Evolutionary conservation across 192 early-diverging fungal species (phyloP).

Genomic region (Backusella tarrabulga): DNA sequence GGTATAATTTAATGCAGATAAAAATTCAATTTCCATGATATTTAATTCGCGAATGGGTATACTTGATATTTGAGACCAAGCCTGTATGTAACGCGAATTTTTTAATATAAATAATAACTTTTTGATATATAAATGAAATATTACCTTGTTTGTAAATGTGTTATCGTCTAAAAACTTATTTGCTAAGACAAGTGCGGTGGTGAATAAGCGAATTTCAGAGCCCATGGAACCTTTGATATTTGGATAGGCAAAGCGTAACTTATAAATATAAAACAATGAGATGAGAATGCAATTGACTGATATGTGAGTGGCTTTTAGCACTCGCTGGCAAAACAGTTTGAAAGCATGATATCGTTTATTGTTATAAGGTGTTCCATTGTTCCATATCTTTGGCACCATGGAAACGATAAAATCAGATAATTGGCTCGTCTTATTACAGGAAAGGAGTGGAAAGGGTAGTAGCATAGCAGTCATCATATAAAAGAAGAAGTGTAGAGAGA

Average conservation of each 20-base stretch:
- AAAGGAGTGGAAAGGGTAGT: slow-evolving; percentile 3
- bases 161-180: slow-evolving; percentile 90
- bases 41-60: slow-evolving; percentile 80
- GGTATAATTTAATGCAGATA: slow-evolving; percentile 72
- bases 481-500: not conserved
- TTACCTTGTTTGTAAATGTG: slow-evolving; percentile 79
- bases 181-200: slow-evolving; percentile 78
- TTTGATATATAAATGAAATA: not conserved
- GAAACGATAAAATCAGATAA: slow-evolving; percentile 35
- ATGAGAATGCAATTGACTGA: slow-evolving; percentile 59
- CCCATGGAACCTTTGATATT: slow-evolving; percentile 61
- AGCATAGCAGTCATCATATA: not conserved
- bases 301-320: slow-evolving; percentile 59
- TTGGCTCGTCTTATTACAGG: slow-evolving; percentile 13
- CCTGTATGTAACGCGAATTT: slow-evolving; percentile 9
- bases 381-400: slow-evolving; percentile 39
- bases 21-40: slow-evolving; percentile 86
- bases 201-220: slow-evolving; percentile 81
- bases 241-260: slow-evolving; percentile 54
- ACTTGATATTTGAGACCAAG: slow-evolving; percentile 86
- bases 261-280: slow-evolving; percentile 61
- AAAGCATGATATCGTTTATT: slow-evolving; percentile 26
- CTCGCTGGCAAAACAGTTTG: slow-evolving; percentile 46
- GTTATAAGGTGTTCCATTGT: slow-evolving; percentile 5
- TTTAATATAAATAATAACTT: too few species aligned